phyloP scores from a whole-genome alignment of 139 green algal genomes.

The Picochlorum sp. region DNA sequence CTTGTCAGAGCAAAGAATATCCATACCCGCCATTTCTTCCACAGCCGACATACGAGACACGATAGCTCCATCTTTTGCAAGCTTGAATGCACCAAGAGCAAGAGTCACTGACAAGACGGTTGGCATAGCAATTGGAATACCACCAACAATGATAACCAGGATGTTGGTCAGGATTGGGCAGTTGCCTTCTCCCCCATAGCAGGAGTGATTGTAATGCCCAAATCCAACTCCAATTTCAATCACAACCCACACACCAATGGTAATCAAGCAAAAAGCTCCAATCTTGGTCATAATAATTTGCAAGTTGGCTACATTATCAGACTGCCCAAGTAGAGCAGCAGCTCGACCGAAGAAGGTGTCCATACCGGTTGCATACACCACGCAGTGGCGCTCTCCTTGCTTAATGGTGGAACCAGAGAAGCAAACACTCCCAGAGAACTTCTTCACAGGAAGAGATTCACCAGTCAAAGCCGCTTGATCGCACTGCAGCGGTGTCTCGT shows the following conservation, averaged over 20 bases:
- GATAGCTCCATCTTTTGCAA: conserved; percentile 81
- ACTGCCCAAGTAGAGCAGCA: conserved; percentile 56
- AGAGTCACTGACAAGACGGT: conserved; percentile 83
- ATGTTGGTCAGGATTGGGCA: conserved; percentile 78
- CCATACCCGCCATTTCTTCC: conserved; percentile 86
- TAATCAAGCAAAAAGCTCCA: conserved; percentile 65
- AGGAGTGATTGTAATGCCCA: conserved; percentile 50
- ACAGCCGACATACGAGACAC: conserved; percentile 76
- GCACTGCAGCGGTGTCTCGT: conserved; percentile 60
- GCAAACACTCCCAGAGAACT: conserved; percentile 59
- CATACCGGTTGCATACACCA: conserved; percentile 66
- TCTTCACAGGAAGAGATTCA: conserved; percentile 78
- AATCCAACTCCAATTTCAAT: conserved; percentile 72
- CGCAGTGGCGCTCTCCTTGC: conserved; percentile 68
- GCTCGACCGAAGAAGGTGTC: conserved; percentile 88
- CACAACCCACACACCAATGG: conserved; percentile 59
- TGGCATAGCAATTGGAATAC: conserved; percentile 89
- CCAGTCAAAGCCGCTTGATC: conserved; percentile 78
- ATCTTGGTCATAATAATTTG: conserved; percentile 82
- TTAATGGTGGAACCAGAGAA: conserved; percentile 80
- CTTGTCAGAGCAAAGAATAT: conserved; percentile 88
- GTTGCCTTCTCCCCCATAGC: conserved; percentile 36
- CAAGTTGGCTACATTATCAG: conserved; percentile 73
- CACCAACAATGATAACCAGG: conserved; percentile 82
- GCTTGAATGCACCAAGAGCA: conserved; percentile 67